phyloP scores from a whole-genome alignment of 108 stramenopile species.

The Tribonema minus region DNA sequence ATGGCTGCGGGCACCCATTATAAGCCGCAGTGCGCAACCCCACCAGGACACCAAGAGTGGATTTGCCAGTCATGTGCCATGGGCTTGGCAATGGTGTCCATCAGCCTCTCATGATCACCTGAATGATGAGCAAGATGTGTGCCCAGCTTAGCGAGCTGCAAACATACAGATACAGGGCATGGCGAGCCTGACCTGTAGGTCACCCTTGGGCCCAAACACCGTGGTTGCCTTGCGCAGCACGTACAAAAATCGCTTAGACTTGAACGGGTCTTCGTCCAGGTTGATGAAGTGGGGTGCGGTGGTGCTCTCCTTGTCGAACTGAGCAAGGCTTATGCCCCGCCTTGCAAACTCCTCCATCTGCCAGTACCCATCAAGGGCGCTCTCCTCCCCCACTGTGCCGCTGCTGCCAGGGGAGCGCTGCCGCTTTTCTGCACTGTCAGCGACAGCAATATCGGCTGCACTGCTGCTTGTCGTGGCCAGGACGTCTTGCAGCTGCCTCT shows the following conservation, averaged over 20 bases:
- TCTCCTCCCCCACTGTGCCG: background rate
- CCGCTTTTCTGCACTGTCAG: background rate
- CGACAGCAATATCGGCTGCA: background rate
- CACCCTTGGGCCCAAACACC: conserved; percentile 54
- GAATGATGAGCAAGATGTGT: too few relatives aligned
- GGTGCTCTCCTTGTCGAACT: conserved; percentile 49
- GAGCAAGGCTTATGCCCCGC: conserved; percentile 38
- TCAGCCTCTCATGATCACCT: too few relatives aligned
- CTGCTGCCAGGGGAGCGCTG: background rate
- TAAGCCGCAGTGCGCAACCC: too few relatives aligned
- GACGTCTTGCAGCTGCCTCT: conserved; percentile 47
- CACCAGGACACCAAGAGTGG: too few relatives aligned
- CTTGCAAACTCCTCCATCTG: conserved; percentile 35
- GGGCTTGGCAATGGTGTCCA: too few relatives aligned
- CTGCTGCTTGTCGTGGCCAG: background rate
- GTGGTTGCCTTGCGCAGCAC: conserved; percentile 29
- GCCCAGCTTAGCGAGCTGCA: too few relatives aligned
- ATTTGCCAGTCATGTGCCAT: too few relatives aligned
- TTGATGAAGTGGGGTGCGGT: conserved; percentile 53
- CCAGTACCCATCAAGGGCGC: background rate
- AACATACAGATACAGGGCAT: too few relatives aligned
- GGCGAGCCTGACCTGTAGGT: conserved; percentile 46
- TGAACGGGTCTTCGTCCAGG: conserved; percentile 62
- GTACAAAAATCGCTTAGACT: conserved; percentile 60
- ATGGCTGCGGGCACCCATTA: too few relatives aligned